phyloP scores from a whole-genome alignment of 2,329 filamentous ascomycete genomes.

The Dactylellina sp. region DNA sequence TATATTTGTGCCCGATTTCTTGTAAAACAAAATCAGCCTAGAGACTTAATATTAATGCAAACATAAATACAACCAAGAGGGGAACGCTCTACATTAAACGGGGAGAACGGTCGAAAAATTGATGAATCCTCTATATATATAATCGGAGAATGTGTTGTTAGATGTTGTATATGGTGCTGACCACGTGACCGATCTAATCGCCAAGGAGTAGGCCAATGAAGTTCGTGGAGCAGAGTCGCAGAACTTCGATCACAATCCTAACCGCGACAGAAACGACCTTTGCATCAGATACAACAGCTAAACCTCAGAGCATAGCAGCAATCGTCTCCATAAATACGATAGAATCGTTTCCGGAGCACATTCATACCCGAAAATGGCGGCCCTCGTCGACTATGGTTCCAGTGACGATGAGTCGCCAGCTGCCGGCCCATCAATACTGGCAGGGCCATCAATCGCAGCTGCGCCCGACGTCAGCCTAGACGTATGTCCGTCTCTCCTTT shows the following conservation, averaged over 20 bases:
- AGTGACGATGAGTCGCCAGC: conserved; percentile 66
- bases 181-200: neutral
- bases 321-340: neutral
- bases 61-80: too few relatives aligned
- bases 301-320: neutral
- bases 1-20: too few relatives aligned
- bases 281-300: neutral
- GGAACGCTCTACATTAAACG: too few relatives aligned
- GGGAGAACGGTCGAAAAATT: too few relatives aligned
- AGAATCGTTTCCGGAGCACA: neutral
- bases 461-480: conserved; percentile 70
- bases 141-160: too few relatives aligned
- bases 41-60: too few relatives aligned
- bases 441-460: conserved; percentile 64
- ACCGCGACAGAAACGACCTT: conserved; percentile 1
- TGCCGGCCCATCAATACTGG: conserved; percentile 59
- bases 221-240: neutral
- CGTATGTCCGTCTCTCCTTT: conserved; percentile 67
- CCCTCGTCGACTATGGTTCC: conserved; percentile 61
- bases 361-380: conserved; percentile 52
- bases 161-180: neutral
- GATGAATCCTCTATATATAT: too few relatives aligned
- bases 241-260: neutral
- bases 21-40: too few relatives aligned
- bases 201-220: neutral